Percentiles rank a stretch among this genome's conserved stretches.
Evolutionary conservation across 179 eudicot genomes (phyloP).

Genomic region (Actinidia chinensis): DNA sequence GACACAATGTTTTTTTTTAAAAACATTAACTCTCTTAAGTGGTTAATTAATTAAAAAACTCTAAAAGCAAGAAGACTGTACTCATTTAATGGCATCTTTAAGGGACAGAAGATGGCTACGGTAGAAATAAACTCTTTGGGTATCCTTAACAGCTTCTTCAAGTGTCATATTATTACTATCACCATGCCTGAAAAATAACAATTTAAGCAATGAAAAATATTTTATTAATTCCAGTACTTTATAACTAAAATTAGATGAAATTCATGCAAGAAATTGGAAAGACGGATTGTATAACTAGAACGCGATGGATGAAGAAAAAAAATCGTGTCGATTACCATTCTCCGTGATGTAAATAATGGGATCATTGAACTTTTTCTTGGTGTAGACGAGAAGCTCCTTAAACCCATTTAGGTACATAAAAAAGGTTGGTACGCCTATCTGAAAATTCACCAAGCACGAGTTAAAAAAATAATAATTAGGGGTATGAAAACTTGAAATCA

Average conservation of each 20-base stretch:
- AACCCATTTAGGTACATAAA: slow-evolving; percentile 36
- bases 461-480: not conserved
- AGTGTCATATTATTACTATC: slow-evolving; percentile 19
- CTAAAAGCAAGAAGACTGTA: not conserved
- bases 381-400: slow-evolving; percentile 27
- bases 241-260: too few relatives aligned
- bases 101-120: slow-evolving; percentile 12
- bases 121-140: slow-evolving; percentile 21
- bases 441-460: not conserved
- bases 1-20: too few relatives aligned
- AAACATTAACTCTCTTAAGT: too few relatives aligned
- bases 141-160: slow-evolving; percentile 22
- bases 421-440: slow-evolving; percentile 30
- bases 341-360: slow-evolving; percentile 39
- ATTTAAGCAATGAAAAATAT: not conserved
- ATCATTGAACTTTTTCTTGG: slow-evolving; percentile 38
- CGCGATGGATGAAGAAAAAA: too few relatives aligned
- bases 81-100: slow-evolving; percentile 22
- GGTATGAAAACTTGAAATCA: too few relatives aligned
- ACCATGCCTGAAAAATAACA: slow-evolving; percentile 16
- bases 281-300: too few relatives aligned
- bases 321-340: slow-evolving; percentile 26
- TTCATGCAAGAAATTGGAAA: too few relatives aligned
- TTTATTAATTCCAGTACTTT: not conserved
- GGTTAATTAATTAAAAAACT: not conserved